Evolutionary conservation across 2,329 filamentous ascomycete genomes (phyloP).

Genomic region (Pezicula neosporulosa): DNA sequence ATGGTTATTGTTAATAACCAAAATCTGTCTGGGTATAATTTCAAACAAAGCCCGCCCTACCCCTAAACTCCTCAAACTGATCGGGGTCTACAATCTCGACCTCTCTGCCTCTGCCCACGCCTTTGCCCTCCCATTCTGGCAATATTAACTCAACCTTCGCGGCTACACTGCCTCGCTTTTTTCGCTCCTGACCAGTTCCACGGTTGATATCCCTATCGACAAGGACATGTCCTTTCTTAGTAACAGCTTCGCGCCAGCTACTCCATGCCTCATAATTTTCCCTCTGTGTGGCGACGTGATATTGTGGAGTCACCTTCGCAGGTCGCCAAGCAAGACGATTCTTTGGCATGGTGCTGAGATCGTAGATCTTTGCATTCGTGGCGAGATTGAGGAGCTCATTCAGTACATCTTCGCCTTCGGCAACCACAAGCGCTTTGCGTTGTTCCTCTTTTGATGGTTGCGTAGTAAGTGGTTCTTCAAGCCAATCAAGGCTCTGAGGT

Average conservation of each 20-base stretch:
- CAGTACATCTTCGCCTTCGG: slow-evolving; percentile 62
- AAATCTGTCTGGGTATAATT: slow-evolving; percentile 19
- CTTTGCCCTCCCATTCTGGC: slow-evolving; percentile 22
- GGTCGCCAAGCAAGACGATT: slow-evolving; percentile 66
- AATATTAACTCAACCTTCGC: slow-evolving; percentile 24
- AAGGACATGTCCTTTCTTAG: slow-evolving; percentile 48
- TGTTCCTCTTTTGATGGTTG: slow-evolving; percentile 40
- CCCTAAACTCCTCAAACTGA: slow-evolving; percentile 26
- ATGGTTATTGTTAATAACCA: not conserved
- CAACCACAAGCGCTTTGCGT: slow-evolving; percentile 47
- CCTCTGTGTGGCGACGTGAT: slow-evolving; percentile 60
- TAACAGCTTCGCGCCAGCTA: slow-evolving; percentile 52
- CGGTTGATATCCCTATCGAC: slow-evolving; percentile 20
- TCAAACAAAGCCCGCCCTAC: slow-evolving; percentile 27
- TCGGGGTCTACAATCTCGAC: slow-evolving; percentile 27
- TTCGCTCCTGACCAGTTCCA: slow-evolving; percentile 11
- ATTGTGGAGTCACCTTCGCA: slow-evolving; percentile 59
- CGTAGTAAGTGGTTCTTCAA: slow-evolving; percentile 56
- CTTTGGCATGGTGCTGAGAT: slow-evolving; percentile 52
- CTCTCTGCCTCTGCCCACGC: slow-evolving; percentile 15
- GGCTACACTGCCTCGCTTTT: slow-evolving; percentile 13
- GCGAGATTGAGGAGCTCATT: slow-evolving; percentile 63
- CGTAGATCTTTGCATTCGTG: slow-evolving; percentile 51
- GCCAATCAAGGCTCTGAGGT: slow-evolving; percentile 56
- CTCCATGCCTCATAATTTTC: slow-evolving; percentile 64